Percentiles rank a stretch among this genome's conserved stretches.
phyloP scores from a whole-genome alignment of 2,329 filamentous ascomycete species.

The Alternaria arbusti region DNA sequence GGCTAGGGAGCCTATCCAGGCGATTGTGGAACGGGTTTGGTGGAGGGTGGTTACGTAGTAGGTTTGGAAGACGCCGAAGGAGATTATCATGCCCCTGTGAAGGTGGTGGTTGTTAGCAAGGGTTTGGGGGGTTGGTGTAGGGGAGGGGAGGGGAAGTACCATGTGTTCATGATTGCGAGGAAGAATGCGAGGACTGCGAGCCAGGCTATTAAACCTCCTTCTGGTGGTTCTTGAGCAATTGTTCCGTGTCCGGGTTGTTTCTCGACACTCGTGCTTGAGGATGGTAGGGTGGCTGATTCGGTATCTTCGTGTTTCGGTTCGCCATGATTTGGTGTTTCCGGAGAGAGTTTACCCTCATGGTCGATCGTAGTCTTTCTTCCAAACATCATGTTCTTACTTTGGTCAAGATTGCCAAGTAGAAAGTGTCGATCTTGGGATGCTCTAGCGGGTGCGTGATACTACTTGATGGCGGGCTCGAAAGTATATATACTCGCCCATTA shows the following conservation, averaged over 20 bases:
- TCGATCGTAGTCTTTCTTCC: neutral
- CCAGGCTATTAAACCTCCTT: neutral
- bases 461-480: neutral
- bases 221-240: neutral
- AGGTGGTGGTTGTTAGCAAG: neutral
- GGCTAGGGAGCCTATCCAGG: slow-evolving; percentile 59
- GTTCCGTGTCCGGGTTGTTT: neutral
- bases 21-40: slow-evolving; percentile 53
- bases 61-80: slow-evolving; percentile 39
- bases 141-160: neutral
- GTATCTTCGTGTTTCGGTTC: neutral
- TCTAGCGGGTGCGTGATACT: neutral
- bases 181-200: neutral
- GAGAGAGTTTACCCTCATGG: neutral
- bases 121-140: neutral
- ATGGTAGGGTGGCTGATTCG: neutral
- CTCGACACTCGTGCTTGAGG: neutral
- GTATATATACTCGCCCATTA: neutral
- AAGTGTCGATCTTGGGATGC: neutral
- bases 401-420: neutral
- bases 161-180: neutral
- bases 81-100: slow-evolving; percentile 34
- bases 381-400: neutral
- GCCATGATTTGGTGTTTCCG: neutral
- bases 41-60: slow-evolving; percentile 30